Evolutionary conservation across 2,329 filamentous ascomycete species (phyloP), one percentile per base, ranked within the genome.

Genomic region (Cordyceps javanica): DNA sequence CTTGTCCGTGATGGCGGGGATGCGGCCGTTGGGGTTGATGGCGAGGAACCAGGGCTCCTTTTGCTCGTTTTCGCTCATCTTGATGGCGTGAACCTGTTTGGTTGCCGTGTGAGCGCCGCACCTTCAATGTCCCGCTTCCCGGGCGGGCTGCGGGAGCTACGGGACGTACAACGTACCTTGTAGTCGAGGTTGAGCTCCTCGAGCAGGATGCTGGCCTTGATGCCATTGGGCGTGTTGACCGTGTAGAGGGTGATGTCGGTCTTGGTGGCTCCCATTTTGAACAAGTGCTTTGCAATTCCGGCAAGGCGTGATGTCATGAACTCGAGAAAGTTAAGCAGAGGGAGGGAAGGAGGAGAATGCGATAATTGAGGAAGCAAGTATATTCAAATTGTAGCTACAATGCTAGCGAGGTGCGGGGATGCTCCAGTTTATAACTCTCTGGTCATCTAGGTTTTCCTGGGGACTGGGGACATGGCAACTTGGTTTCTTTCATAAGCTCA

Each of bases 11-110:
- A 96, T 67, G 58, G 91, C 91, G 4, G 91, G 92, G 65, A 96
- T 96, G 63, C 91, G 88, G 62, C 91, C 91, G 70, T 96, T 96
- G 62, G 91, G 91, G 73, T 96, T 96, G 75, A 96, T 95, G 54
- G 86, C 85, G 28, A 95, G 81, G 74, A 93, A 97, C 90, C 90
- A 95, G 16, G 83, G 83, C 71, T 93, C 76, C 69, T 94, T 95
- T 66, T 95, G 90, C n/a, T 77, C 81, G 69, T 91, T 89, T 62
- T 89, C 88, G 61, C 71, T 75, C 59, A 95, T 81, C n/a, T 88
- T 80, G 66, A 95, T 85, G 44, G 81, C 77, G 54, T 87, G 81
- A 44, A 75, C 69, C 76, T 78, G 48, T 4, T 7, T 14, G 5
- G 10, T 3, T 23, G n/a, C 28, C n/a, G 34, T 14, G 48, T 51